These are phyloP conservation scores for Clarireedia hainanense DNA, from an alignment of 2,329 filamentous ascomycete species.

Conservation along the genomic window DNA sequence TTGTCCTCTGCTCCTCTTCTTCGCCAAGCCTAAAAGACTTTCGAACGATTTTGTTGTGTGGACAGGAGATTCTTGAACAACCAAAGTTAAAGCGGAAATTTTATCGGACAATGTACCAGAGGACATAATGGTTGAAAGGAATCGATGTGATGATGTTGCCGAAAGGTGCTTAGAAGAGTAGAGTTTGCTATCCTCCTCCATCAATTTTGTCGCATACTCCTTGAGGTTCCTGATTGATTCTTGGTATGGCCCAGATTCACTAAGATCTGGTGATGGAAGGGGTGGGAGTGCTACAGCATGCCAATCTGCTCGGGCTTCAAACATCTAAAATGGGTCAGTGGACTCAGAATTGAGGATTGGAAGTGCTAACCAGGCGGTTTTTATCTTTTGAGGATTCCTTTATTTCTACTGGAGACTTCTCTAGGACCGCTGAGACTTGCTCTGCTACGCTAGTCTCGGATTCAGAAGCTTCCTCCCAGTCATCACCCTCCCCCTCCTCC, in stretches of 20 bases:
- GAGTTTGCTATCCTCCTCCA: slow-evolving; percentile 68
- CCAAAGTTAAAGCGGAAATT: slow-evolving; percentile 86
- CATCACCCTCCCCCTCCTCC: slow-evolving; percentile 25
- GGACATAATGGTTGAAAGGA: slow-evolving; percentile 93
- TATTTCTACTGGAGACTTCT: slow-evolving; percentile 2
- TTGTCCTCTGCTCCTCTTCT: slow-evolving; percentile 87
- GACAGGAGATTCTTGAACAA: slow-evolving; percentile 90
- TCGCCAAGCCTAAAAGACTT: slow-evolving; percentile 71
- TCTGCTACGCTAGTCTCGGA: slow-evolving; percentile 30
- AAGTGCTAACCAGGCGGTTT: slow-evolving; percentile 28
- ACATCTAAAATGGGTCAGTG: slow-evolving; percentile 36
- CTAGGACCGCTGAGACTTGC: slow-evolving; percentile 26
- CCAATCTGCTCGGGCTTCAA: slow-evolving; percentile 61
- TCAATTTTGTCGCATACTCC: slow-evolving; percentile 62
- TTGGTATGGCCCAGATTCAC: slow-evolving; percentile 39
- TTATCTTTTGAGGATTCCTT: slow-evolving; percentile 19
- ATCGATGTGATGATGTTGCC: slow-evolving; percentile 84
- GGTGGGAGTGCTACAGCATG: slow-evolving; percentile 49
- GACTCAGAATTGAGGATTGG: slow-evolving; percentile 11
- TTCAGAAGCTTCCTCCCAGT: slow-evolving; percentile 22
- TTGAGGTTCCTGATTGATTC: slow-evolving; percentile 52
- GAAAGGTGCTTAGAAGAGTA: slow-evolving; percentile 67
- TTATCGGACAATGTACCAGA: slow-evolving; percentile 96
- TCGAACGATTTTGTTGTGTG: slow-evolving; percentile 90
- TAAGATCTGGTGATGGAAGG: slow-evolving; percentile 39